phyloP scores from a whole-genome alignment of 352 stramenopile genomes.

The Phytopythium kandeliae region DNA sequence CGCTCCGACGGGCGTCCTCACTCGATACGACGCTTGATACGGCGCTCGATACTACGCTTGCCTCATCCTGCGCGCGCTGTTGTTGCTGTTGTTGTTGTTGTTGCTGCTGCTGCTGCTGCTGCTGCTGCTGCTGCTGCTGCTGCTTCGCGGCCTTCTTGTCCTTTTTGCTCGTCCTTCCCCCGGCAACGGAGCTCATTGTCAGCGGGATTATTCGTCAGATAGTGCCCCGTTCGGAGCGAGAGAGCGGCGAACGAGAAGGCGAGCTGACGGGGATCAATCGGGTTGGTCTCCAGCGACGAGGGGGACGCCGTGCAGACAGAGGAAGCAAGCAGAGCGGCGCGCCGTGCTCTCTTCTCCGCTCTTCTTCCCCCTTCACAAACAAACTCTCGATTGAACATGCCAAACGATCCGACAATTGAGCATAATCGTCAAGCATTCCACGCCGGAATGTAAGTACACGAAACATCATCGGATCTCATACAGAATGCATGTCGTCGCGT shows the following conservation, averaged over 20 bases:
- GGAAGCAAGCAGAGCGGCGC: background rate
- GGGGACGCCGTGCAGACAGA: background rate
- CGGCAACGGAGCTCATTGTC: conserved; percentile 4
- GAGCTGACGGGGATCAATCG: background rate
- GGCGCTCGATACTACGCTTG: conserved; percentile 2
- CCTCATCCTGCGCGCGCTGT: conserved; percentile 1
- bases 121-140: conserved; percentile 1
- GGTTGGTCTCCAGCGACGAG: background rate
- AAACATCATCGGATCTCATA: no score
- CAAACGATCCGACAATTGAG: no score
- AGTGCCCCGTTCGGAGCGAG: background rate
- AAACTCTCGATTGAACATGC: background rate
- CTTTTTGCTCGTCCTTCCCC: background rate
- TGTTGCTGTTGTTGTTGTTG: conserved; percentile 3
- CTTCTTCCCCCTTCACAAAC: background rate
- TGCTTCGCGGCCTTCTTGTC: conserved; percentile 1
- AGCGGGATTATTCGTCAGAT: background rate
- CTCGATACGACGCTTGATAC: conserved; percentile 2
- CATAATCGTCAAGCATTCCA: no score
- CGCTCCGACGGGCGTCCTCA: conserved; percentile 13
- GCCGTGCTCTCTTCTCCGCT: no score
- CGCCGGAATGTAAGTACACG: background rate
- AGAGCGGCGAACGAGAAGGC: background rate
- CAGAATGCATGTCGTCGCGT: no score
- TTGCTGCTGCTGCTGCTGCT: conserved; percentile 1